Evolutionary conservation across 805 yeast species (phyloP), one percentile per base, ranked within the genome.

Genomic region (Kodamaea neixiangensis): DNA sequence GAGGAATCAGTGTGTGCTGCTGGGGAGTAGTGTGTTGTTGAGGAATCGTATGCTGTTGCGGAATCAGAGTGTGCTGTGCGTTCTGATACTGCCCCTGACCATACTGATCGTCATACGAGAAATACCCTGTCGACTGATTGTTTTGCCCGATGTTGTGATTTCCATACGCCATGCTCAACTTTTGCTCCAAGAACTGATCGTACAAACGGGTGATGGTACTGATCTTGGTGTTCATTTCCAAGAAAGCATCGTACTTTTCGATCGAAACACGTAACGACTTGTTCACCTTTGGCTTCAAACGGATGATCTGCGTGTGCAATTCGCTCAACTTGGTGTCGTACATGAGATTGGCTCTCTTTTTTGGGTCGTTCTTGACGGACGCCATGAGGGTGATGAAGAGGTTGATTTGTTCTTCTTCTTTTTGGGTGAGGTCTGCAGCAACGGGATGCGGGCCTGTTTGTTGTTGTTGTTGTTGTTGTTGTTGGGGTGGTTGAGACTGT

Each of bases 221-320:
- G 49, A 91, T 78, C 60, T 91, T 89, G 44, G 86, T 80, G 68
- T 87, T 89, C 81, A 88, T 75, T 44, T 87, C 89, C 55, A 87
- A 78, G 54, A 85, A 78, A 17, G 69, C 66, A 47, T 89, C 93
- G 59, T 89, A 81, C 56, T 80, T 84, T 34, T 78, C 77, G 29
- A 79, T 76, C 2, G 89, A 74, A 22, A 78, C 80, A 42, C 81
- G 76, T 25, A 88, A 67, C 11, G 86, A 78, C 40, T 75, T 73
- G 49, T 85, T 84, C 41, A 89, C 64, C 58, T 86, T 89, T 2
- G 96, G 94, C 52, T 86, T 82, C 48, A 87, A 65, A 9, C 78
- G 73, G 18, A 81, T 67, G 3, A 90, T 81, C 42, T 80, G 81
- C 15, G 79, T 73, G 60, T 86, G 85, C 45, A 87, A 67, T 47